Base-by-base conservation (phyloP, 2,329 filamentous ascomycete species). In the Chaetomium olivaceum region DNA sequence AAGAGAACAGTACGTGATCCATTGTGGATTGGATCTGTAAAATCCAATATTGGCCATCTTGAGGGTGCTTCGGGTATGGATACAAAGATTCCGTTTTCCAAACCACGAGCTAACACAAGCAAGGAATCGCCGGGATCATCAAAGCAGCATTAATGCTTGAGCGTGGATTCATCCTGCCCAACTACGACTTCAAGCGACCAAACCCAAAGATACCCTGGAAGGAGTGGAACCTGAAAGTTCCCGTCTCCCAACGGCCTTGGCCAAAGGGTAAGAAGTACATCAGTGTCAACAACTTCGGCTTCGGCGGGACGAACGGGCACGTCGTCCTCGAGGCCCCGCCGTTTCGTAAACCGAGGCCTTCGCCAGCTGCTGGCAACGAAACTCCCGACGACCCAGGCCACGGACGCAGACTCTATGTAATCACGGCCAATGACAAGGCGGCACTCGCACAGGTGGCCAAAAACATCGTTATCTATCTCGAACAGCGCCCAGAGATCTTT, bases 91-190 rank as follows among this genome's bases (percentile, higher is more conserved):
- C n/a, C 12, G 1, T n/a, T 33, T n/a, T 2, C 14, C 29, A 1
- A 27, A 19, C 11, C 14, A 23, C 7, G 23, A 23, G 21, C 63
- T 70, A 25, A 66, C 63, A 29, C 16, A 3, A 11, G 19, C 9
- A 23, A 72, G 82, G 83, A n/a, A 79, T 85, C 21, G 77, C 80
- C 0, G 81, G 79, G 4, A 73, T 86, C 21, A 83, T 86, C 68
- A 86, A 86, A 73, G 79, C 81, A 0, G 78, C 80, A 0, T 67
- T 85, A 65, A 83, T 82, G 77, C 76, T 85, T 1, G 82, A 85
- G 68, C 77, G 80, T 61, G 80, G 79, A 5, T 81, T 82, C 64
- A 79, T 85, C 31, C 74, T 82, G 12, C 82, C 82, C 6, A 84
- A 83, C 66, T 74, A 79, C 62, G 80, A 83, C 70, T 84, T 83